Evolutionary conservation across 768 basidiomycete genomes (phyloP), one percentile per base, ranked within the genome.

Genomic region (Leccinum uliginosum): DNA sequence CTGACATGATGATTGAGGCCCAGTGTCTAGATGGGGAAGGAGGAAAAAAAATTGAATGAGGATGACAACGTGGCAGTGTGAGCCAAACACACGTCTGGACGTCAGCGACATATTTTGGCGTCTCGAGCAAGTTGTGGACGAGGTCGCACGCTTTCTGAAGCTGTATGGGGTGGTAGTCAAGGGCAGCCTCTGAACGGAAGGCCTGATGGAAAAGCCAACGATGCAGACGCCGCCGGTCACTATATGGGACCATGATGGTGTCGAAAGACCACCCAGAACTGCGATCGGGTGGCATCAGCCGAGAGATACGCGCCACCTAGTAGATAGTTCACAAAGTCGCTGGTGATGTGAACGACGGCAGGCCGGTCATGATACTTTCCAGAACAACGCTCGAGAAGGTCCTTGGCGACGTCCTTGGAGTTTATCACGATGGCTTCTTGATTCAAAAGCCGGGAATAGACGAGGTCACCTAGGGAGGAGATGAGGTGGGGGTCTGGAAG

Each of bases 381-480:
- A 6, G 79, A 78, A 6, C 77, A 73, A 32, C 73, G 74, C 29
- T 80, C 77, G 17, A 81, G 69, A 19, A 81, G 66, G n/a, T 80
- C 78, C 21, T 60, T 68, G 9, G 72, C 69, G 10, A 74, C 69
- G 23, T 74, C 67, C 49, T 69, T 60, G 2, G 77, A 76, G 57
- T 75, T 80, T 43, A 80, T 66, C 21, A 80, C 59, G 26, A 80
- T 62, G 34, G 76, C 68, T 0, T 66, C 64, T 21, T 71, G 64
- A 19, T 76, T 77, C 23, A 76, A 65, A 14, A 74, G 60, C 23
- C 70, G 65, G 30, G 75, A 52, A 56, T 74, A 74, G 40, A 78
- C 63, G 48, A 78, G 61, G 48, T 75, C 71, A 6, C 76, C 77
- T 68, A 24, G 29, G 4, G 48, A 35, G 27, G 21, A 15, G 29